Evolutionary conservation across 1,284 basidiomycete species (phyloP), one percentile per base, ranked within the genome.

Genomic region (Crucibulum cyathiforme): DNA sequence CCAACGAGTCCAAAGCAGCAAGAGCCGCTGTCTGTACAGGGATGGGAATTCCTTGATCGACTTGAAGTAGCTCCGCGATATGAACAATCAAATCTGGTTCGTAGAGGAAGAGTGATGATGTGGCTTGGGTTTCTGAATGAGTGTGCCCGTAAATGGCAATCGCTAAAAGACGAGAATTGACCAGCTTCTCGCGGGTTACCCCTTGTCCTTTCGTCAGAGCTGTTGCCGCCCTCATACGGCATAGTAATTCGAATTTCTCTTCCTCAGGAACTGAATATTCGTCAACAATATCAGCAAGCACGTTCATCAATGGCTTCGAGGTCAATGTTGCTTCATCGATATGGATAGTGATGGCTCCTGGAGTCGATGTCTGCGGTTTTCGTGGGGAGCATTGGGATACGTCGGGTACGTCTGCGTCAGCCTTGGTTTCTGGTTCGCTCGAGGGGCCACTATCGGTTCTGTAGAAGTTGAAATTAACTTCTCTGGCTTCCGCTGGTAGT

Each of bases 1-100:
- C 91, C 58, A 98, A 86, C 5, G 94, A 94, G 74, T 99, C 98
- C 55, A 99, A 82, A 9, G 95, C 93, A 53, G 93, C 87, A 58
- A 99, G 84, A 12, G 95, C 93, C 3, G 93, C 90, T 2, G 90
- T 92, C 72, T 95, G 93, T 8, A 96, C 86, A 38, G 84, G 76
- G 46, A 87, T 76, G 15, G 91, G 85, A 24, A 94, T 82, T 38
- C 83, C 83, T 49, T 83, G 84, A 69, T 94, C 92, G 35, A 93
- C 86, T 68, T 93, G 92, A 39, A 98, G 83, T 13, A 99, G 83
- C 68, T 97, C 95, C n/a, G 95, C 92, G 57, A 98, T 83, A 69
- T 96, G 92, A 2, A 84, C 81, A 63, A 96, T 89, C 50, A 98
- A 81, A 69, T 96, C 94, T 15, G 97, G 96, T 75, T 99, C 97